Conservation (phyloP, 371 early-diverging fungal genomes). For the Syncephalastrum contaminatum region DNA sequence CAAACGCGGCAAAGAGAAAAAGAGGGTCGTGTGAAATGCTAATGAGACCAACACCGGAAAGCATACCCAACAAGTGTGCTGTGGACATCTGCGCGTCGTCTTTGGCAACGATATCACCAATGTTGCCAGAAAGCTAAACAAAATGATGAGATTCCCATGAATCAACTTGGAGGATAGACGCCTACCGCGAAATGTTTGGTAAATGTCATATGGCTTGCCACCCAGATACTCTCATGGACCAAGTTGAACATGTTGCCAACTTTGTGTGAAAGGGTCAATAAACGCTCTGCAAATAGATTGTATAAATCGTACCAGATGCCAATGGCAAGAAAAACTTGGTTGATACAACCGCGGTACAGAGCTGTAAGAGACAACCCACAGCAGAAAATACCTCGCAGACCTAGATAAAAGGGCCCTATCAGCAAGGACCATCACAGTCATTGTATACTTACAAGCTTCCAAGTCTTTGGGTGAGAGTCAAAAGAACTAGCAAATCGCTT, state of each 20-base stretch:
- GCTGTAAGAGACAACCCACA: constrained; percentile 59
- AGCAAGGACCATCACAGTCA: constrained; percentile 13
- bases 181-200: constrained; percentile 68
- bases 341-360: constrained; percentile 57
- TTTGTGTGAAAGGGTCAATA: constrained; percentile 1
- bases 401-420: constrained; percentile 16
- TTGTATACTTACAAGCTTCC: constrained; percentile 59
- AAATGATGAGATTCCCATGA: not conserved
- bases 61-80: constrained; percentile 66
- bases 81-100: constrained; percentile 76
- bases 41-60: constrained; percentile 65
- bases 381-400: constrained; percentile 50
- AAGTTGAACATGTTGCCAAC: constrained; percentile 61
- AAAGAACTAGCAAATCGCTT: constrained; percentile 66
- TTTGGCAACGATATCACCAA: constrained; percentile 73
- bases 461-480: constrained; percentile 74
- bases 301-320: constrained; percentile 41
- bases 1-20: constrained; percentile 59
- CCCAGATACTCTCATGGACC: constrained; percentile 68
- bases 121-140: constrained; percentile 55
- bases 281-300: not conserved
- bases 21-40: constrained; percentile 54
- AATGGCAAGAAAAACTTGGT: constrained; percentile 58
- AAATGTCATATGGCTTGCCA: constrained; percentile 75
- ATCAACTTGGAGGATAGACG: not conserved